These are phyloP conservation scores for Arthrobotrys sinensis DNA, from an alignment of 2,329 filamentous ascomycete species.

Conservation along the genomic window DNA sequence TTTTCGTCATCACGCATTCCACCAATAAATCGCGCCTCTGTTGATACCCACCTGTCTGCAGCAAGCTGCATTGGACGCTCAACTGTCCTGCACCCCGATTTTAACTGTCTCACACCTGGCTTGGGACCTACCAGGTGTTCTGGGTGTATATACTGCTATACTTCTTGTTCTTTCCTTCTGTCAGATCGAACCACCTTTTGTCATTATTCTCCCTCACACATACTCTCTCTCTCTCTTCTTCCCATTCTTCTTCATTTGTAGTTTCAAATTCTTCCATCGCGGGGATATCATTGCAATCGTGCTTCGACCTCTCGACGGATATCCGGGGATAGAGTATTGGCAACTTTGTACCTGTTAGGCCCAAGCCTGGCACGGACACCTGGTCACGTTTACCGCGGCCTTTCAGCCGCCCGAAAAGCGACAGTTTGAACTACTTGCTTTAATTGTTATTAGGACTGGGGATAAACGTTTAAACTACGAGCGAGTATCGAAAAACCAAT, in stretches of 20 bases:
- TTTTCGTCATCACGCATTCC: constrained; percentile 61
- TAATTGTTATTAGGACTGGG: neutral
- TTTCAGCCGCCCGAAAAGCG: constrained; percentile 42
- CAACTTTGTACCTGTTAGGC: constrained; percentile 12
- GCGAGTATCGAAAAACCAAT: no score
- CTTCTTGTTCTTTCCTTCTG: constrained; percentile 58
- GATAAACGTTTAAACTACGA: no score
- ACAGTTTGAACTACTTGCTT: neutral
- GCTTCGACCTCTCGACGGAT: constrained; percentile 2
- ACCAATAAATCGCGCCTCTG: constrained; percentile 59
- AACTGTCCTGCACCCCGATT: constrained; percentile 52
- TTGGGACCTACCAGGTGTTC: constrained; percentile 28
- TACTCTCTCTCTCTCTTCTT: neutral
- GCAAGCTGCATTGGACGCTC: constrained; percentile 38
- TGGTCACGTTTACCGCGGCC: constrained; percentile 53
- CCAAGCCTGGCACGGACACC: constrained; percentile 41
- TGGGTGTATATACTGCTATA: constrained; percentile 58
- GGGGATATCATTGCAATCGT: neutral
- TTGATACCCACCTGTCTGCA: constrained; percentile 28
- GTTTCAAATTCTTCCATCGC: no score
- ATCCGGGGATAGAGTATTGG: constrained; percentile 5
- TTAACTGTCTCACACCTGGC: constrained; percentile 54
- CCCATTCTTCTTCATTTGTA: neutral
- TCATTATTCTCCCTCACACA: constrained; percentile 5
- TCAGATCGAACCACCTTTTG: constrained; percentile 26